Evolutionary conservation across 2,329 filamentous ascomycete species (phyloP).

Genomic region (Colletotrichum camelliae): DNA sequence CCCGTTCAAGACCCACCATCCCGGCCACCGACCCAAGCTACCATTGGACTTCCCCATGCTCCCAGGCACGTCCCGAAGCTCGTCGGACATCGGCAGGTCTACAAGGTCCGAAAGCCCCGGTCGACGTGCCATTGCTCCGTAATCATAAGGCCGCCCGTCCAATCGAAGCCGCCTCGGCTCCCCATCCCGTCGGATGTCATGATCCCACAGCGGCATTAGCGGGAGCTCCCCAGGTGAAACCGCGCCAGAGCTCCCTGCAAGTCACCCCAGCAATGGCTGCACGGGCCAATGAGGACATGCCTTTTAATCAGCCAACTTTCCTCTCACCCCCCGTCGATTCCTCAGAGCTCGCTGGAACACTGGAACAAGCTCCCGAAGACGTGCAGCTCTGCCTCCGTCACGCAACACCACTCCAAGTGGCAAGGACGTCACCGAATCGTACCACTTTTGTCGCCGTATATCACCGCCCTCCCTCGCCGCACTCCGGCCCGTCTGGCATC

Average conservation of each 20-base stretch:
- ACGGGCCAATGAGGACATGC: constrained; percentile 12
- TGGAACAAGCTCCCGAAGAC: background rate
- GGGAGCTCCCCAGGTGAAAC: constrained; percentile 18
- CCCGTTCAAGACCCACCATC: background rate
- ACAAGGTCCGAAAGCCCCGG: background rate
- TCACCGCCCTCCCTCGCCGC: background rate
- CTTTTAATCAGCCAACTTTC: constrained; percentile 16
- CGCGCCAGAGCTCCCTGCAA: constrained; percentile 15
- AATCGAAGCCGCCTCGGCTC: background rate
- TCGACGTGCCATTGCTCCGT: background rate
- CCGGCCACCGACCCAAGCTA: background rate
- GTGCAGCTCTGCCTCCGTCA: constrained; percentile 2
- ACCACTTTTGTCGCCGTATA: constrained; percentile 12
- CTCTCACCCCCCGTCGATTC: background rate
- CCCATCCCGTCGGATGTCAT: constrained; percentile 5
- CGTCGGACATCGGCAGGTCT: background rate
- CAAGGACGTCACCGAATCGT: constrained; percentile 6
- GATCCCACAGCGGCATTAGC: constrained; percentile 20
- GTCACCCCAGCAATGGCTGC: background rate
- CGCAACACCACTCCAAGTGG: background rate
- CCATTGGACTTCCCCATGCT: background rate
- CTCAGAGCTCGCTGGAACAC: background rate
- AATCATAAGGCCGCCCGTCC: background rate
- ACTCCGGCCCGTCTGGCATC: background rate
- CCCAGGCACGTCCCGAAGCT: background rate